A percentile compares a stretch with the other conserved stretches of the same genome.
These are phyloP conservation scores for Exophiala oligosperma DNA, from an alignment of 2,329 filamentous ascomycete species.

Conservation along the genomic window DNA sequence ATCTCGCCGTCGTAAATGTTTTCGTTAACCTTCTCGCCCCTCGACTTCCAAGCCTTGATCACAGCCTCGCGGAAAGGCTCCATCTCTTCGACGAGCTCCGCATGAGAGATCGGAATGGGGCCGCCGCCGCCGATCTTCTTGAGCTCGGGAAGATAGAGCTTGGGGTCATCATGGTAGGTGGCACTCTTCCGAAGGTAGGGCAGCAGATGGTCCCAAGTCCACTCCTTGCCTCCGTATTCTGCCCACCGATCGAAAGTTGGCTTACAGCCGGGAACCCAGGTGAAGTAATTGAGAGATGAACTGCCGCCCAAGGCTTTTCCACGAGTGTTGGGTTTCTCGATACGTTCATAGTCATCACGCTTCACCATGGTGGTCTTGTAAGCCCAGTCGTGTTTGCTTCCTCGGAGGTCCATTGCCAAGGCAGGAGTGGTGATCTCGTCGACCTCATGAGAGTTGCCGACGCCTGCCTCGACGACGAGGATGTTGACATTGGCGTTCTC, in stretches of 20 bases:
- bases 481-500: slow-evolving; percentile 50
- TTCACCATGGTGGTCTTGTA: slow-evolving; percentile 65
- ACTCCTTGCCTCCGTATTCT: slow-evolving; percentile 48
- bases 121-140: slow-evolving; percentile 54
- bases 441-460: slow-evolving; percentile 49
- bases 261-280: slow-evolving; percentile 61
- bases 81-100: slow-evolving; percentile 55
- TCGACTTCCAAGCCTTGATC: slow-evolving; percentile 54
- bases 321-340: slow-evolving; percentile 64
- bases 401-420: slow-evolving; percentile 54
- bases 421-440: slow-evolving; percentile 56
- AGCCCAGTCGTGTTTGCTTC: slow-evolving; percentile 52
- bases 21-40: slow-evolving; percentile 52
- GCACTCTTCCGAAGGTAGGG: slow-evolving; percentile 58
- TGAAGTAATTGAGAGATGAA: slow-evolving; percentile 62
- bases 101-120: slow-evolving; percentile 56
- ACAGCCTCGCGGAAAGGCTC: slow-evolving; percentile 45
- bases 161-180: slow-evolving; percentile 58
- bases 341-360: slow-evolving; percentile 58
- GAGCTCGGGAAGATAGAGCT: slow-evolving; percentile 47
- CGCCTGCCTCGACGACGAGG: slow-evolving; percentile 40
- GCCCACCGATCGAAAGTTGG: slow-evolving; percentile 57
- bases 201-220: slow-evolving; percentile 56
- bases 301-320: slow-evolving; percentile 62
- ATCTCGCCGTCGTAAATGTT: slow-evolving; percentile 59